Base-by-base conservation (phyloP, 2,329 filamentous ascomycete species). In the Diplocarpon rosae region DNA sequence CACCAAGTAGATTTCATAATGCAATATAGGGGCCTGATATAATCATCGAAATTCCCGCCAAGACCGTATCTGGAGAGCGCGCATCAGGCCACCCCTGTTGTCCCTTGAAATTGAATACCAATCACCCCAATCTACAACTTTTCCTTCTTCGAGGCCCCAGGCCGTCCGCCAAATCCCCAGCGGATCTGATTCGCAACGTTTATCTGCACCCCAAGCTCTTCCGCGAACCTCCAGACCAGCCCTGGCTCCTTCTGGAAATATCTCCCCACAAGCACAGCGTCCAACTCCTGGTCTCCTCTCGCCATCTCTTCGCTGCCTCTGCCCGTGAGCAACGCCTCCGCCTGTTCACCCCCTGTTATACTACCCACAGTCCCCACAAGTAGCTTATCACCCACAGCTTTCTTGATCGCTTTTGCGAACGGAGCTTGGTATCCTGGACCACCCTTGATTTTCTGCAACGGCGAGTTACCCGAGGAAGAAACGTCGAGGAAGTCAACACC, bases 401-500 rank as follows among this genome's bases (percentile, higher is more conserved):
- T 72, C 67, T 88, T 88, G 45, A 88, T 75, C 4, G 72, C 70
- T 57, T 80, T 75, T 0, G 85, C 78, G 53, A 87, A 82, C 0
- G 72, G 75, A 0, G 73, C 79, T 63, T 90, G 85, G 65, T 87
- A 89, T 0, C 70, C 81, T 0, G 78, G 77, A 0, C 74, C 76
- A 2, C 65, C 59, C 17, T 70, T 66, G 42, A 83, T 70, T 45
- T 78, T 75, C 53, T 80, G 76, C 38, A 62, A 58, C 0, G 69
- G 63, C 56, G 86, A 76, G 38, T 74, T 74, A 3, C 83, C 85
- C 1, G 77, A 84, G 2, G 72, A 75, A 1, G 76, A 82, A 8
- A 89, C 73, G 56, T 92, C 86, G 1, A 92, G 65, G 1, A 92
- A 66, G 59, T 92, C 85, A 2, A 90, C 76, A 2, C 85, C 85